Conservation (phyloP, 1,139 yeast species). For the Yamadazyma friedrichii region DNA sequence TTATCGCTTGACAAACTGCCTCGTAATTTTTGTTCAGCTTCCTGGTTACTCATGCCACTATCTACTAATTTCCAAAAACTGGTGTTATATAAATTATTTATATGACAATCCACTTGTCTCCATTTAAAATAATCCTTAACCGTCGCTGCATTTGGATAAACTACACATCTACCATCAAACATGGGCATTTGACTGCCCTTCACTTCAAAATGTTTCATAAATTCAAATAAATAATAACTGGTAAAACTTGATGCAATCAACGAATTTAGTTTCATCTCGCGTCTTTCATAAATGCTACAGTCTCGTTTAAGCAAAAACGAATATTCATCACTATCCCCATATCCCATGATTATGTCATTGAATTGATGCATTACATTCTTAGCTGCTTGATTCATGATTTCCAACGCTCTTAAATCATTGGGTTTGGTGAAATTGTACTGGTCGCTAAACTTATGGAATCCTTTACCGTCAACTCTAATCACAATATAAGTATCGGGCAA, state of each 20-base stretch:
- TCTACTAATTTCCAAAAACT: conserved; percentile 84
- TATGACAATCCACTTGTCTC: conserved; percentile 98
- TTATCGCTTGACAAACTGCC: conserved; percentile 84
- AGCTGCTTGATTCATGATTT: conserved; percentile 83
- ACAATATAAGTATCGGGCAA: conserved; percentile 82
- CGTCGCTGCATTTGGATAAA: conserved; percentile 64
- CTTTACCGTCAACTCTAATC: conserved; percentile 89
- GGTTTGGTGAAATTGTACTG: conserved; percentile 80
- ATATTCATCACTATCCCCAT: conserved; percentile 95
- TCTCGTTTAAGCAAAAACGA: conserved; percentile 68
- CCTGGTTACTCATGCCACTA: conserved; percentile 63
- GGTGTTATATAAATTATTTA: conserved; percentile 90
- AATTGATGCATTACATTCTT: conserved; percentile 56
- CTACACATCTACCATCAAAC: conserved; percentile 88
- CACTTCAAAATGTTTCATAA: conserved; percentile 57
- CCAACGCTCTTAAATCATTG: conserved; percentile 74
- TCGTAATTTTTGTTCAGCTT: conserved; percentile 69
- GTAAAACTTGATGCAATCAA: conserved; percentile 83
- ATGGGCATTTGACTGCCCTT: conserved; percentile 60
- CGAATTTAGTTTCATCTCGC: conserved; percentile 76
- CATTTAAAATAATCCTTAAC: conserved; percentile 85
- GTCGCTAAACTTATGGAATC: conserved; percentile 83
- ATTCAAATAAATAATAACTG: conserved; percentile 65
- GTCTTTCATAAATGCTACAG: conserved; percentile 71
- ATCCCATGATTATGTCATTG: conserved; percentile 77